Percentiles rank a stretch among this genome's conserved stretches.
Conservation (phyloP, 192 early-diverging fungal genomes). For the Gonapodya sp. region DNA sequence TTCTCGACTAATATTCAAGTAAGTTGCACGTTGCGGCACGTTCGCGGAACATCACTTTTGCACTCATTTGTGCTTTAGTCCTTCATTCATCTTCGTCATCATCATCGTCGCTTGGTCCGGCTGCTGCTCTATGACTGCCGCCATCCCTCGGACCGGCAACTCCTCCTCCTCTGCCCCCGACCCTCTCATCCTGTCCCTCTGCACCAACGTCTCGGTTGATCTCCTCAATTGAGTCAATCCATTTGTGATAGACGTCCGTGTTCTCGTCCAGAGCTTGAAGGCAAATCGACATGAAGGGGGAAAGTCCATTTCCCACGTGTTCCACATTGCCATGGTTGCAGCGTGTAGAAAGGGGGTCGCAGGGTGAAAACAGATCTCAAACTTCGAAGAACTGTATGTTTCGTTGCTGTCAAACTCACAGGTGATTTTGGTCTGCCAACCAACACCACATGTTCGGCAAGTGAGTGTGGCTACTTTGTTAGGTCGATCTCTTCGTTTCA, state of each 20-base stretch:
- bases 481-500: constrained; percentile 39
- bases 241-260: constrained; percentile 83
- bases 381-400: neutral
- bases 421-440: constrained; percentile 62
- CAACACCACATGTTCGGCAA: constrained; percentile 70
- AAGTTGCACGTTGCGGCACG: too few relatives aligned
- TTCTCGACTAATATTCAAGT: too few relatives aligned
- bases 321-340: neutral
- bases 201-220: constrained; percentile 24
- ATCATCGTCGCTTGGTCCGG: too few relatives aligned
- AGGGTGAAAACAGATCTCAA: neutral
- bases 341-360: constrained; percentile 5
- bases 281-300: neutral
- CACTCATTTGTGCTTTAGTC: too few relatives aligned
- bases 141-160: too few relatives aligned
- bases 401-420: constrained; percentile 23
- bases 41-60: too few relatives aligned
- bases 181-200: neutral
- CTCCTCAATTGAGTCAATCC: constrained; percentile 78
- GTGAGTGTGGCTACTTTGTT: constrained; percentile 64
- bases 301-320: too few relatives aligned
- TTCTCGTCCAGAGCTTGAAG: constrained; percentile 55
- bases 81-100: too few relatives aligned
- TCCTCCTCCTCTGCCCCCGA: too few relatives aligned
- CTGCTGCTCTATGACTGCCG: neutral